Conservation (phyloP, 164 flowering plant genomes). For the Stephania cephalantha region DNA sequence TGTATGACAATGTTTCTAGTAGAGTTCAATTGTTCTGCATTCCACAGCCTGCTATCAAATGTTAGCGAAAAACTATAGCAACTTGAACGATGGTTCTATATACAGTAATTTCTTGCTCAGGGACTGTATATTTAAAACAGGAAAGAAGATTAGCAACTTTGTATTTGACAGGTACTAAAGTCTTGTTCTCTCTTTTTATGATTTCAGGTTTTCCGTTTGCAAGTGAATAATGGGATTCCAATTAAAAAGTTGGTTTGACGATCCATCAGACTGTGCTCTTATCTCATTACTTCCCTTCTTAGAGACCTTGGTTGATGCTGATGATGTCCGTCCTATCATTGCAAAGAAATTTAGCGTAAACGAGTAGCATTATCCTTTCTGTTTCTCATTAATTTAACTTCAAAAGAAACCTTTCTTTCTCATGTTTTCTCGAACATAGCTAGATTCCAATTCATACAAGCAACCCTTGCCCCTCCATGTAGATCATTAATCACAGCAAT, state of each 20-base stretch:
- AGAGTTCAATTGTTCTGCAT: background rate
- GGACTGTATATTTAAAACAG: background rate
- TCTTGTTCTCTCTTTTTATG: slow-evolving; percentile 11
- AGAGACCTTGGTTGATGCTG: slow-evolving; percentile 67
- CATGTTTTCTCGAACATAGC: slow-evolving; percentile 10
- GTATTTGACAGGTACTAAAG: slow-evolving; percentile 2
- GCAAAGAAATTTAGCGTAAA: slow-evolving; percentile 73
- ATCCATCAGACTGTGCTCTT: slow-evolving; percentile 62
- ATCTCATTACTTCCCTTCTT: slow-evolving; percentile 67
- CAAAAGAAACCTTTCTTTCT: slow-evolving; percentile 16
- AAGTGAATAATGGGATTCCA: slow-evolving; percentile 94
- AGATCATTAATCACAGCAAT: slow-evolving; percentile 19
- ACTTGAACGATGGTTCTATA: background rate
- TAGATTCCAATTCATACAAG: slow-evolving; percentile 15
- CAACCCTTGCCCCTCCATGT: slow-evolving; percentile 8
- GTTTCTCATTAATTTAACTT: slow-evolving; percentile 17
- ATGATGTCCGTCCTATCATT: slow-evolving; percentile 94
- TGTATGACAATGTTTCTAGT: background rate
- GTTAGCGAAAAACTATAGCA: background rate
- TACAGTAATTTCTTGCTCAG: background rate
- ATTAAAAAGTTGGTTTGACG: slow-evolving; percentile 89
- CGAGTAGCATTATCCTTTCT: slow-evolving; percentile 41
- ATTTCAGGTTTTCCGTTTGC: slow-evolving; percentile 89
- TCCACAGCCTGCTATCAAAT: background rate
- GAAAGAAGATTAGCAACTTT: background rate